A percentile compares a stretch with the other conserved stretches of the same genome.
Conservation (phyloP, 768 basidiomycete species). For the Brasilioporus rufonigricans region DNA sequence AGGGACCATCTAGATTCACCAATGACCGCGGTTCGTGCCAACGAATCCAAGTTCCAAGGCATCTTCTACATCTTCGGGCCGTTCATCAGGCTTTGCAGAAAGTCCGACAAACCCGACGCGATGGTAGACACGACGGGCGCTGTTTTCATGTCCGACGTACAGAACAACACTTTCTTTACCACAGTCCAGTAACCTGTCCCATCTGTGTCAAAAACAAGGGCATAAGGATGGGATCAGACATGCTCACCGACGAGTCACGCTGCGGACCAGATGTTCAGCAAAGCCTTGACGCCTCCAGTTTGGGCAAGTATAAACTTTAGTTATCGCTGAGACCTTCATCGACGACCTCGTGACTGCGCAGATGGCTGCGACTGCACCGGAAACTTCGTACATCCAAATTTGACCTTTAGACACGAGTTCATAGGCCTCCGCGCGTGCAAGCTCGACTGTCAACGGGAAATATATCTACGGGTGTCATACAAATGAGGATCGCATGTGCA, state of each 20-base stretch:
- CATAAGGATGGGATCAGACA: neutral
- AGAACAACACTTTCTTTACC: constrained; percentile 50
- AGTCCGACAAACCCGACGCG: constrained; percentile 53
- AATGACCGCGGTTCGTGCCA: constrained; percentile 48
- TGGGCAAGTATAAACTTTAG: constrained; percentile 55
- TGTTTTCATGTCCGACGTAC: constrained; percentile 53
- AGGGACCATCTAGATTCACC: constrained; percentile 34
- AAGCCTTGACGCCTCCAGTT: constrained; percentile 45
- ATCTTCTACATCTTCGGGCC: constrained; percentile 42
- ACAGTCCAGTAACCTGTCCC: constrained; percentile 37
- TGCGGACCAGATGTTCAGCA: constrained; percentile 50
- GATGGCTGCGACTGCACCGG: constrained; percentile 43
- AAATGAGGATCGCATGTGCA: neutral
- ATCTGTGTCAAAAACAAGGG: neutral
- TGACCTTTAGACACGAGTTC: constrained; percentile 49
- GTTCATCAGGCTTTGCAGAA: constrained; percentile 32
- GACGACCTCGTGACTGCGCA: constrained; percentile 58
- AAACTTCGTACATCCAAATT: constrained; percentile 50
- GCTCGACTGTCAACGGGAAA: constrained; percentile 41
- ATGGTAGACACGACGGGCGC: constrained; percentile 49
- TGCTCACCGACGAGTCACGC: constrained; percentile 43
- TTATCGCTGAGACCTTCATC: constrained; percentile 49
- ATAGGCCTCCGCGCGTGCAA: constrained; percentile 42
- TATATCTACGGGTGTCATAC: constrained; percentile 35
- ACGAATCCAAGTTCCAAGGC: constrained; percentile 55